These are phyloP conservation scores for Metschnikowia arizonensis DNA, from an alignment of 805 yeast species.

Conservation along the genomic window DNA sequence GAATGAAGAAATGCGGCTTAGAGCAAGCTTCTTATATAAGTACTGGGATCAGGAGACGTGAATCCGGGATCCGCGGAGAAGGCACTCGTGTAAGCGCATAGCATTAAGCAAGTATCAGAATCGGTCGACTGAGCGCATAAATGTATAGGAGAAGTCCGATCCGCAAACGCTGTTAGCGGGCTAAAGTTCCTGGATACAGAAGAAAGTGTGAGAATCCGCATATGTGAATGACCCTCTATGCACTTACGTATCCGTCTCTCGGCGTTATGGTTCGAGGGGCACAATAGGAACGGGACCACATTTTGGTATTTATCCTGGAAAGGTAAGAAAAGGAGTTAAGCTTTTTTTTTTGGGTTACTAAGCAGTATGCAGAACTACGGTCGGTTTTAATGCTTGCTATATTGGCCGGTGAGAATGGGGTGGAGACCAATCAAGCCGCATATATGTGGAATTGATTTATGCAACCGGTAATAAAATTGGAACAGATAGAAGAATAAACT, in stretches of 20 bases:
- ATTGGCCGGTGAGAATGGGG: neutral
- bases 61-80: neutral
- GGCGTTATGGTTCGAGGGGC: neutral
- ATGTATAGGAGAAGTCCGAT: neutral
- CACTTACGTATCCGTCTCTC: conserved; percentile 2
- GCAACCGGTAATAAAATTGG: neutral
- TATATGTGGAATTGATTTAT: neutral
- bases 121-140: neutral
- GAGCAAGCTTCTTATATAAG: neutral
- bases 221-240: neutral
- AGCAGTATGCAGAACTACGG: neutral
- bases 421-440: neutral
- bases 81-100: conserved; percentile 10
- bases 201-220: neutral
- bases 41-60: neutral
- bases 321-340: no score
- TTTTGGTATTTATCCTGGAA: no score
- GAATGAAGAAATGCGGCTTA: neutral
- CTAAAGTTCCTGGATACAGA: neutral
- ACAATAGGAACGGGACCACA: no score
- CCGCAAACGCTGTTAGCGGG: neutral
- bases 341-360: no score
- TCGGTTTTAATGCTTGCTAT: neutral
- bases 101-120: conserved; percentile 6
- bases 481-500: no score